phyloP scores from a whole-genome alignment of 1,139 yeast genomes.

The Pichia sp. region DNA sequence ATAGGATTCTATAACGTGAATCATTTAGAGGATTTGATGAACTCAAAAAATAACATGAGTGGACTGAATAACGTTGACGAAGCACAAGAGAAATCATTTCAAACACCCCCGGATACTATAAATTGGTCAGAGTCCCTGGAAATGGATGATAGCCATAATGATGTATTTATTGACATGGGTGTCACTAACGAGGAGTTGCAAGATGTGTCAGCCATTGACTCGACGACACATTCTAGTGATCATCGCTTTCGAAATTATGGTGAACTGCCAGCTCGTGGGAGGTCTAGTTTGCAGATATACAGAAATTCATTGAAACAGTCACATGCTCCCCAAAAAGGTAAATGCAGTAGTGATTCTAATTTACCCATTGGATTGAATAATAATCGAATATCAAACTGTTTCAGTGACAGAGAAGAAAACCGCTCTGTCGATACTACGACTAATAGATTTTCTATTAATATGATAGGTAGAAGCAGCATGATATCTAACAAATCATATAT shows the following conservation, averaged over 20 bases:
- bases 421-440: neutral
- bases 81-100: slow-evolving; percentile 24
- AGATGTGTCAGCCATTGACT: slow-evolving; percentile 7
- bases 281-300: slow-evolving; percentile 11
- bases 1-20: slow-evolving; percentile 5
- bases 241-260: neutral
- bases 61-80: slow-evolving; percentile 12
- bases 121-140: slow-evolving; percentile 33
- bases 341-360: slow-evolving; percentile 14
- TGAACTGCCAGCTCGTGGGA: neutral
- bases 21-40: slow-evolving; percentile 9
- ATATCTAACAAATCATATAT: slow-evolving; percentile 44
- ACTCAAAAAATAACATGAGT: slow-evolving; percentile 4
- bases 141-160: slow-evolving; percentile 16
- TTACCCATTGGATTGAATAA: neutral
- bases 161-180: slow-evolving; percentile 16
- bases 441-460: slow-evolving; percentile 25
- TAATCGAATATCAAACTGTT: neutral
- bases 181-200: slow-evolving; percentile 13
- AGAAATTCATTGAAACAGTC: neutral
- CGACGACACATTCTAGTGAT: neutral
- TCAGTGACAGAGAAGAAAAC: neutral
- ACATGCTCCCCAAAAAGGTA: slow-evolving; percentile 1
- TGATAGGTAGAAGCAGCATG: slow-evolving; percentile 26
- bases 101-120: slow-evolving; percentile 32